Evolutionary conservation across 805 yeast genomes (phyloP).

Genomic region (Kuraishia capsulata): DNA sequence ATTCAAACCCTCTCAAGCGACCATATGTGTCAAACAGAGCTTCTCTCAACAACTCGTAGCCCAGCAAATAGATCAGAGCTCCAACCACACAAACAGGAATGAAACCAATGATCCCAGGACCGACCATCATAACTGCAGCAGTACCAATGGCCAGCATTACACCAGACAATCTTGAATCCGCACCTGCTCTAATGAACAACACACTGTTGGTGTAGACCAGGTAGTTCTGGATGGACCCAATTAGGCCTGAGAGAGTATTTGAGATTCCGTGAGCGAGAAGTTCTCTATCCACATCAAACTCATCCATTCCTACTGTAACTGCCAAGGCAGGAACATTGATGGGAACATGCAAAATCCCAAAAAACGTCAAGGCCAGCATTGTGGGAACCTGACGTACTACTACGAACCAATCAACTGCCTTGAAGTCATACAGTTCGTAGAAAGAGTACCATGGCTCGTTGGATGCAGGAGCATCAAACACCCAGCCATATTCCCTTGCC

Average conservation of each 20-base stretch:
- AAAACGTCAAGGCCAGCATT: constrained; percentile 92
- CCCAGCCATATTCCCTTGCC: constrained; percentile 77
- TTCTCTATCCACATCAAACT: constrained; percentile 85
- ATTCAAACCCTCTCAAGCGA: constrained; percentile 66
- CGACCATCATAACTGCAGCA: constrained; percentile 68
- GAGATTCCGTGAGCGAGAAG: constrained; percentile 92
- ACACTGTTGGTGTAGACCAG: constrained; percentile 92
- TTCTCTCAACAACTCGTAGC: constrained; percentile 84
- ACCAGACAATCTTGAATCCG: constrained; percentile 84
- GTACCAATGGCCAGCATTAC: constrained; percentile 83
- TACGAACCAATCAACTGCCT: constrained; percentile 65
- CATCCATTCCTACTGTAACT: constrained; percentile 77
- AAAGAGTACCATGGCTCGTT: constrained; percentile 87
- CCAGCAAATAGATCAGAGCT: constrained; percentile 78
- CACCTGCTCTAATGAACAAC: constrained; percentile 89
- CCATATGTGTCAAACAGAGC: constrained; percentile 81
- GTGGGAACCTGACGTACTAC: constrained; percentile 71
- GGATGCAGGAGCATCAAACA: constrained; percentile 57
- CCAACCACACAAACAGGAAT: constrained; percentile 97
- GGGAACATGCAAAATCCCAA: constrained; percentile 94
- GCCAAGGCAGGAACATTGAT: constrained; percentile 97
- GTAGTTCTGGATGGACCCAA: constrained; percentile 90
- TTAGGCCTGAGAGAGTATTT: constrained; percentile 71
- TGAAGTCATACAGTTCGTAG: constrained; percentile 63
- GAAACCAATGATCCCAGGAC: constrained; percentile 87